phyloP scores from a whole-genome alignment of 2,329 filamentous ascomycete species.

The Fusarium torulosum region DNA sequence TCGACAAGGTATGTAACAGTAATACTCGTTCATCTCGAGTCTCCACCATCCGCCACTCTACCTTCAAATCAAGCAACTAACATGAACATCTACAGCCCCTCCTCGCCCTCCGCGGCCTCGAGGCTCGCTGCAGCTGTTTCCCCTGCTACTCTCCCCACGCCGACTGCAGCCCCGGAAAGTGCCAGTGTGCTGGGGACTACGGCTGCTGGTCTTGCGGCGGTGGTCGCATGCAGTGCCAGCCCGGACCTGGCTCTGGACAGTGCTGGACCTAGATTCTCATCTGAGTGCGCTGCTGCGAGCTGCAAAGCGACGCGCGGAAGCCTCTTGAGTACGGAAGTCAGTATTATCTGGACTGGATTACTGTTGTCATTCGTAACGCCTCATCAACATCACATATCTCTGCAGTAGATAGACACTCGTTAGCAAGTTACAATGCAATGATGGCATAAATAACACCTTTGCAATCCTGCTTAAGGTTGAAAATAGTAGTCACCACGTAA shows the following conservation, averaged over 20 bases:
- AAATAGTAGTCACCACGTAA: too few relatives aligned
- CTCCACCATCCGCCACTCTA: rapidly evolving
- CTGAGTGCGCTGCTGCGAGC: background rate
- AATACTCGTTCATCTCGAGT: too few relatives aligned
- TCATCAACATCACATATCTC: background rate
- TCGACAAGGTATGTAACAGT: slow-evolving; percentile 7
- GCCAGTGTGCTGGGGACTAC: slow-evolving; percentile 18
- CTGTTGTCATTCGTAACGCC: background rate
- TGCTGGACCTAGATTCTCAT: background rate
- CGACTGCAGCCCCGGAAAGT: slow-evolving; percentile 7
- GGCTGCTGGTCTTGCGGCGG: slow-evolving; percentile 22
- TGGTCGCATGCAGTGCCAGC: slow-evolving; percentile 24
- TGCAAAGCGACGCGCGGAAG: background rate
- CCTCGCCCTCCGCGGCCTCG: slow-evolving; percentile 19
- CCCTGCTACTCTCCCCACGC: slow-evolving; percentile 25
- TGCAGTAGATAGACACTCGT: background rate
- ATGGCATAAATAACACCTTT: too few relatives aligned
- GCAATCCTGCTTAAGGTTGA: too few relatives aligned
- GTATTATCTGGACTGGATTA: background rate
- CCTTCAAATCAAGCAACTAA: background rate
- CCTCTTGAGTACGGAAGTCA: background rate
- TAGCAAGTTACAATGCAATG: background rate
- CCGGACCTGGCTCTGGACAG: background rate
- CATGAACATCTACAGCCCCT: background rate
- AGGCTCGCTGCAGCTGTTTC: slow-evolving; percentile 17